phyloP scores from a whole-genome alignment of 345 rosid genomes.

The Corchorus olitorius region DNA sequence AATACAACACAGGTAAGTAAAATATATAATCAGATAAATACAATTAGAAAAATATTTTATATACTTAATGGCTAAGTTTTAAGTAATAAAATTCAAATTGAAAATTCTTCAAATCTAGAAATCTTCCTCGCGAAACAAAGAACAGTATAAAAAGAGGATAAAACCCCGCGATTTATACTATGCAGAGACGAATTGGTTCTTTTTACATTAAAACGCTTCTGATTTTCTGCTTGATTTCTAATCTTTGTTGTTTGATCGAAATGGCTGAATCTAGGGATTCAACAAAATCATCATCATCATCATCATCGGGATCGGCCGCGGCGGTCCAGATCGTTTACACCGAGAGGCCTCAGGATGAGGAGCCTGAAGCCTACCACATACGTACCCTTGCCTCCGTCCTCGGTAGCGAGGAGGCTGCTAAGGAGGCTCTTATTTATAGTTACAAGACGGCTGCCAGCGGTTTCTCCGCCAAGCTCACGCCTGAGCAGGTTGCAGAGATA shows the following conservation, averaged over 20 bases:
- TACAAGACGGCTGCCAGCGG: constrained; percentile 86
- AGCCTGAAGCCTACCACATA: constrained; percentile 65
- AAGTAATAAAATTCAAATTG: not conserved
- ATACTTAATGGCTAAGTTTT: not conserved
- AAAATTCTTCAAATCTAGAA: not conserved
- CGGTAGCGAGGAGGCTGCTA: constrained; percentile 89
- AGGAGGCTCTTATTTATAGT: constrained; percentile 69
- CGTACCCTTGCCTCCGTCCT: constrained; percentile 75
- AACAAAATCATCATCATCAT: constrained; percentile 16
- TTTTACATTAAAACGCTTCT: not conserved
- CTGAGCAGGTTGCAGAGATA: constrained; percentile 66
- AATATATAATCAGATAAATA: not conserved
- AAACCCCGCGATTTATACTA: not conserved
- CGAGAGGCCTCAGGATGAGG: constrained; percentile 61
- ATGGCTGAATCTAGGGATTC: constrained; percentile 43
- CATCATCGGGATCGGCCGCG: constrained; percentile 36
- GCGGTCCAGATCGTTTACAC: constrained; percentile 85
- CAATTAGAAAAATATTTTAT: not conserved
- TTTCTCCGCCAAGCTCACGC: constrained; percentile 88
- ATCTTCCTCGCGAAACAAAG: not conserved
- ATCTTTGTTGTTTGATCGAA: constrained; percentile 22
- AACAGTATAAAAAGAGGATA: not conserved
- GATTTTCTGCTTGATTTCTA: constrained; percentile 1
- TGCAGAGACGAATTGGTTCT: not conserved
- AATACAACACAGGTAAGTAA: not conserved